Conservation (phyloP, 2,329 filamentous ascomycete genomes). For the Helminthosporium solani region DNA sequence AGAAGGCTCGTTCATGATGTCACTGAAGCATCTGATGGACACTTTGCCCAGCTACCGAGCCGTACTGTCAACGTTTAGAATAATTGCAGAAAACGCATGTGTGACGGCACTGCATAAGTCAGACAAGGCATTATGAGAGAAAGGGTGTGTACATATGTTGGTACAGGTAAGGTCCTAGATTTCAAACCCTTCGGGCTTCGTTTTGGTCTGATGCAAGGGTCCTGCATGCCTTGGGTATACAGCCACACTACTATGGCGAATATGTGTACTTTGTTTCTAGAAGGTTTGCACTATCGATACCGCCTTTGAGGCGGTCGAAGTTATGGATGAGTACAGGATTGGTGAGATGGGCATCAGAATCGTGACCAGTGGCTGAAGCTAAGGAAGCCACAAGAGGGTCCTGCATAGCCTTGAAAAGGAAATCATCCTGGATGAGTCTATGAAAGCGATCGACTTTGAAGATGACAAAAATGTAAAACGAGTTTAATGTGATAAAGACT, state of each 20-base stretch:
- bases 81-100: slow-evolving; percentile 10
- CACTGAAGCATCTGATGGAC: slow-evolving; percentile 9
- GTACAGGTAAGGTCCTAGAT: slow-evolving; percentile 5
- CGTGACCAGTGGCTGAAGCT: too few species aligned
- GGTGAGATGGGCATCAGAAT: not conserved
- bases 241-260: slow-evolving; percentile 1
- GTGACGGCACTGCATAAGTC: slow-evolving; percentile 4
- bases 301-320: slow-evolving; percentile 4
- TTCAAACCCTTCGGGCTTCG: slow-evolving; percentile 2
- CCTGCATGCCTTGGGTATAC: slow-evolving; percentile 5
- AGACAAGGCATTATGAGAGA: not conserved
- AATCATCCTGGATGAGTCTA: too few species aligned
- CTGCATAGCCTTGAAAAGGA: too few species aligned
- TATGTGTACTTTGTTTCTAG: slow-evolving; percentile 3
- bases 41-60: slow-evolving; percentile 7
- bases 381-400: too few species aligned
- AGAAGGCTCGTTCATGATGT: slow-evolving; percentile 6
- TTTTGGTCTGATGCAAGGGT: slow-evolving; percentile 1
- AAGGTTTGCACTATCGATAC: slow-evolving; percentile 5
- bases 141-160: not conserved
- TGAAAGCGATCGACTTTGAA: too few species aligned
- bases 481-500: too few species aligned
- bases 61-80: slow-evolving; percentile 7
- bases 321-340: slow-evolving; percentile 4
- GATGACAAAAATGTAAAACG: too few species aligned